These are phyloP conservation scores for Cutaneotrichosporon sp. DNA, from an alignment of 1,284 basidiomycete species.

Conservation along the genomic window DNA sequence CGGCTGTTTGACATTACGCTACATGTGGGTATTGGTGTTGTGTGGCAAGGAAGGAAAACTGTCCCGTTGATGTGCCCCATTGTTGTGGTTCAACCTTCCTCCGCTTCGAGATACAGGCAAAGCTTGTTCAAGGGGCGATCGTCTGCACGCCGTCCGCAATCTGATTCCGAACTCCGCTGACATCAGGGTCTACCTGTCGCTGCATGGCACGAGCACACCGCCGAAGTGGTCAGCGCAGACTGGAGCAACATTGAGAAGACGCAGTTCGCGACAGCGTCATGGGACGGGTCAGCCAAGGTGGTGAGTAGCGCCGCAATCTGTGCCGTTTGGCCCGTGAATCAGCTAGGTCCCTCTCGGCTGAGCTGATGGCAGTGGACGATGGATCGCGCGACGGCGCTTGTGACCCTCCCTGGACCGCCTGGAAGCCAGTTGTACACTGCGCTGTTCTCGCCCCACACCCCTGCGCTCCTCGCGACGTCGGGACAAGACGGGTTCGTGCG, in stretches of 20 bases:
- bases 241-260: slow-evolving; percentile 96
- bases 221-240: slow-evolving; percentile 92
- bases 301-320: slow-evolving; percentile 57
- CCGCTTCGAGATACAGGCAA: neutral
- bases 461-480: slow-evolving; percentile 74
- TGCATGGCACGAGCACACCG: slow-evolving; percentile 88
- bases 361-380: slow-evolving; percentile 71
- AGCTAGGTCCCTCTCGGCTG: neutral
- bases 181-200: slow-evolving; percentile 65
- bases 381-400: slow-evolving; percentile 70
- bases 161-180: neutral
- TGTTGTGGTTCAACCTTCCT: too few species aligned
- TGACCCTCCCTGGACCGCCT: slow-evolving; percentile 68
- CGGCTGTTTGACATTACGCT: slow-evolving; percentile 88
- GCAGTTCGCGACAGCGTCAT: slow-evolving; percentile 80
- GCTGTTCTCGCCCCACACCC: slow-evolving; percentile 85
- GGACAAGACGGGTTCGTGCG: slow-evolving; percentile 80
- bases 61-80: too few species aligned
- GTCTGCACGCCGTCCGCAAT: neutral
- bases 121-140: neutral
- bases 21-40: slow-evolving; percentile 61
- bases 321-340: too few species aligned
- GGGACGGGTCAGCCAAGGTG: slow-evolving; percentile 88
- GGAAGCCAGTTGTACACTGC: slow-evolving; percentile 72
- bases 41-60: neutral